Base-by-base conservation (phyloP, 1,139 yeast genomes). In the Taphrina pruni region DNA sequence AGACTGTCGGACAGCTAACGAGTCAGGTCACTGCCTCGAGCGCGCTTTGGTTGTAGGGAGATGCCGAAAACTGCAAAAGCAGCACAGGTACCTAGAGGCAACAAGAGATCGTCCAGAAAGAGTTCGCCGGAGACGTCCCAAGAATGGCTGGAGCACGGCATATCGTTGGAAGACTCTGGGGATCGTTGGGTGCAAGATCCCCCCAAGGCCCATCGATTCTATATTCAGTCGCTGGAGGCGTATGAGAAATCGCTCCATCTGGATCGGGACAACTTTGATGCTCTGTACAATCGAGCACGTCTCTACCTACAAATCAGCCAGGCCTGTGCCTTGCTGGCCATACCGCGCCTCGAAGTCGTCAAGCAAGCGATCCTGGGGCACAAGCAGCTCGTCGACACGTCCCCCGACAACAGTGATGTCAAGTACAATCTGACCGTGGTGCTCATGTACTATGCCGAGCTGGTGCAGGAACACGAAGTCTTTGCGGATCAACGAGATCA, bases 171-270 rank as follows among this genome's bases (percentile, higher is more conserved):
- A 43, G 70, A 68, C 26, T 62, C 68, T 35, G 70, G 70, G 7
- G 70, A 68, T 17, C 64, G 70, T 11, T 68, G 70, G 70, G 60
- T 65, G 4, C 68, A 62, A 7, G 62, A 68, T 20, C 70, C 70
- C 8, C 60, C 60, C 20, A 68, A 68, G 60, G 65, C 61, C 14
- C 61, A 64, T 55, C 43, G 67, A 14, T 64, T 64, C 50, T 64
- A 64, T 26, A 3, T 35, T 6, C 55, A 54, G 8, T 60, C 67
- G 14, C 35, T 57, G 1, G 67, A 64, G 43, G 61, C 61, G 12
- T 64, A 64, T 38, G 55, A 54, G 26, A 43, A 38, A 14, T 43
- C 61, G 3, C 6, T 58, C 7, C 9, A 32, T 2, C 43, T 39
- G 48, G 54, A 62, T 17, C 8, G 35, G 17, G 17, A 1, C 21